Conservation (phyloP, 257 asterid genomes). For the Jaltomata sinuosa region DNA sequence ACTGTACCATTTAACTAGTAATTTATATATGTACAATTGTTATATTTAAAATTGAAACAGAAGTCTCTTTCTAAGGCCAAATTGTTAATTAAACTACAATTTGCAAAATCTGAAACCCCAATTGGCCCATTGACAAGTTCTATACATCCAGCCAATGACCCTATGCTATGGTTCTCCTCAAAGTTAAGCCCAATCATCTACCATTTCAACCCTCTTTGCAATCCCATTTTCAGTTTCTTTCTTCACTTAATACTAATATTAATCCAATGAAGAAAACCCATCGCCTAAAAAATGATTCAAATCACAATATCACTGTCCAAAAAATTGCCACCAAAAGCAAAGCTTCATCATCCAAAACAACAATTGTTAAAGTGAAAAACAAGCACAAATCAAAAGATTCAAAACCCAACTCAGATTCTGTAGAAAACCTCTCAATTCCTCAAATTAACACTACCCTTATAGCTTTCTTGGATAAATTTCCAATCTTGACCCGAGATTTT, state of each 20-base stretch:
- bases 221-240: neutral
- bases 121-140: neutral
- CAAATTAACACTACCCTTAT: constrained; percentile 10
- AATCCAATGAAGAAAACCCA: constrained; percentile 23
- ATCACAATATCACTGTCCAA: constrained; percentile 5
- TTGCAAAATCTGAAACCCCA: neutral
- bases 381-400: constrained; percentile 5
- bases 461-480: constrained; percentile 16
- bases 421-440: neutral
- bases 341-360: constrained; percentile 11
- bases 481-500: constrained; percentile 52
- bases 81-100: neutral
- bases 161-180: neutral
- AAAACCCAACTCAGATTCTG: constrained; percentile 12
- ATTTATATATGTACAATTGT: too few relatives aligned
- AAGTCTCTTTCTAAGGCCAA: neutral
- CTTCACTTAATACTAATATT: constrained; percentile 12
- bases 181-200: too few relatives aligned
- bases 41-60: neutral
- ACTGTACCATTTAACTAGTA: too few relatives aligned
- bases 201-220: too few relatives aligned
- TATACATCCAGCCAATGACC: neutral
- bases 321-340: constrained; percentile 2
- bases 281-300: constrained; percentile 6
- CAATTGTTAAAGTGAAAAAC: constrained; percentile 9